These are phyloP conservation scores for Trichosporon sp. DNA, from an alignment of 1,284 basidiomycete species.

Conservation along the genomic window DNA sequence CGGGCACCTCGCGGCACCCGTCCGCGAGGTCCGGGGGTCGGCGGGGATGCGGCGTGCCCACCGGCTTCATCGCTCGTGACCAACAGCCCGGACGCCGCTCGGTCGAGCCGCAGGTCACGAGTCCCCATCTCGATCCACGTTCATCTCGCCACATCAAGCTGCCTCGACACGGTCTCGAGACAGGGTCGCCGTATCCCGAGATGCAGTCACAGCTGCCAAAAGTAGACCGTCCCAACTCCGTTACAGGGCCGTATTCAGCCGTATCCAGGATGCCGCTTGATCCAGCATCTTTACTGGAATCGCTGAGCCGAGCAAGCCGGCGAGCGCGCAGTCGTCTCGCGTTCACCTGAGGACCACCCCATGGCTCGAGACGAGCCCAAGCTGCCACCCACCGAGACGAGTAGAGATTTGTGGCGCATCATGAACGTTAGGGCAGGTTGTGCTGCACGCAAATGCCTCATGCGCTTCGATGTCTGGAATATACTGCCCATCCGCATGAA, in stretches of 20 bases:
- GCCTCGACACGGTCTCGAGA: not conserved
- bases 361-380: not conserved
- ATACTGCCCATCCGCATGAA: not conserved
- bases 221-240: not conserved
- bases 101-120: not conserved
- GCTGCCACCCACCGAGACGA: not conserved
- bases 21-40: not conserved
- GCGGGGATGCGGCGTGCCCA: not conserved
- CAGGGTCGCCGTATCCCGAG: not conserved
- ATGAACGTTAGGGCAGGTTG: not conserved
- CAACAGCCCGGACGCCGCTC: not conserved
- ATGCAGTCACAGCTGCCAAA: not conserved
- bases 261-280: too few species aligned
- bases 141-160: not conserved
- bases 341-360: too few species aligned
- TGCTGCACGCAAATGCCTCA: not conserved
- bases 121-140: not conserved
- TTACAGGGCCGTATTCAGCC: not conserved
- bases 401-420: not conserved
- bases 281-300: not conserved
- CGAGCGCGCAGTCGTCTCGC: not conserved
- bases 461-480: not conserved
- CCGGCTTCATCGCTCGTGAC: not conserved
- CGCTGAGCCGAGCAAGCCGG: not conserved
- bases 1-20: conserved; percentile 1